Evolutionary conservation across 768 basidiomycete species (phyloP).

Genomic region (Amanita subjunquillea): DNA sequence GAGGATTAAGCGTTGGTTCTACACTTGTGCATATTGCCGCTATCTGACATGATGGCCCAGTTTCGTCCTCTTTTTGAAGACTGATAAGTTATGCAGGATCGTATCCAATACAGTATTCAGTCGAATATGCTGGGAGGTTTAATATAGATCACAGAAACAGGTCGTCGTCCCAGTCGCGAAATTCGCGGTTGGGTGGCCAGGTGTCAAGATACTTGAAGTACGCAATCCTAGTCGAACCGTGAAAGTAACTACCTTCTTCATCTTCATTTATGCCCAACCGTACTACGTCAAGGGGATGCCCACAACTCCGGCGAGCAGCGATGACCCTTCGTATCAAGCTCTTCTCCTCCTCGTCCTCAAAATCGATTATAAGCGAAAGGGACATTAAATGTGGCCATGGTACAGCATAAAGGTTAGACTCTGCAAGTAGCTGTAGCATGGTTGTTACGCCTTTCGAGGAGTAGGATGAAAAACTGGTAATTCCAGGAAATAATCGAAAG

Average conservation of each 20-base stretch:
- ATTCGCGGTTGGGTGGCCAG: slow-evolving; percentile 20
- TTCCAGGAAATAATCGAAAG: slow-evolving; percentile 11
- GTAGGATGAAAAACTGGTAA: slow-evolving; percentile 21
- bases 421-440: slow-evolving; percentile 18
- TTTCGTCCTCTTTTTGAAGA: slow-evolving; percentile 47
- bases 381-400: slow-evolving; percentile 27
- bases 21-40: background rate
- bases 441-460: slow-evolving; percentile 14
- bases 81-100: slow-evolving; percentile 11
- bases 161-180: slow-evolving; percentile 21
- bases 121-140: background rate
- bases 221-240: slow-evolving; percentile 14
- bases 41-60: slow-evolving; percentile 14
- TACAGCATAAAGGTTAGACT: slow-evolving; percentile 1
- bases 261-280: slow-evolving; percentile 18
- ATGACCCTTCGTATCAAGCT: slow-evolving; percentile 16
- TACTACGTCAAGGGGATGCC: slow-evolving; percentile 19
- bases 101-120: background rate
- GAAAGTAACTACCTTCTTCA: slow-evolving; percentile 9
- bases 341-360: slow-evolving; percentile 13
- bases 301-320: slow-evolving; percentile 13
- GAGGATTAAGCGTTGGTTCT: slow-evolving; percentile 9
- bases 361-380: slow-evolving; percentile 20
- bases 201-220: slow-evolving; percentile 14
- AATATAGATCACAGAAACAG: slow-evolving; percentile 14